Conservation (phyloP, 2,329 filamentous ascomycete genomes). For the Hirsutella rhossiliensis region DNA sequence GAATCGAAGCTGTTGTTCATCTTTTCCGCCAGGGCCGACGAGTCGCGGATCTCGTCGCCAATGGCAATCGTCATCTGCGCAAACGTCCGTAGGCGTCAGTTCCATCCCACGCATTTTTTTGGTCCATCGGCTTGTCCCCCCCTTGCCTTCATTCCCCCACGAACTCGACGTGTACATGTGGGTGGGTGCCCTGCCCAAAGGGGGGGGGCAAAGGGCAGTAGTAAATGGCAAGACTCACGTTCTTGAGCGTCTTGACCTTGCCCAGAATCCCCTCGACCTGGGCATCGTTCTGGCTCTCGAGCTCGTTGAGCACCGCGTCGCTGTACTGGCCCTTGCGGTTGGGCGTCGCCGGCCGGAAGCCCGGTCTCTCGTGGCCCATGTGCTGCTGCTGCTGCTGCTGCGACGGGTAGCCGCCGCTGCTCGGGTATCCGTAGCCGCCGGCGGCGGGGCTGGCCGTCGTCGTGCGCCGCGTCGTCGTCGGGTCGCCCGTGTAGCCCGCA, state of each 20-base stretch:
- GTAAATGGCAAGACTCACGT: constrained; percentile 44
- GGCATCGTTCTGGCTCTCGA: constrained; percentile 90
- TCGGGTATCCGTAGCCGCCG: constrained; percentile 25
- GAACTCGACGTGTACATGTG: too few species aligned
- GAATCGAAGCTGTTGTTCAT: constrained; percentile 94
- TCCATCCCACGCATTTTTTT: too few species aligned
- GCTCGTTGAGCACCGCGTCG: constrained; percentile 78
- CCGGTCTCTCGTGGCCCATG: constrained; percentile 12
- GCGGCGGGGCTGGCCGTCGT: constrained; percentile 20
- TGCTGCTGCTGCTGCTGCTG: background rate
- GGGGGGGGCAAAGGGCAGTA: too few species aligned
- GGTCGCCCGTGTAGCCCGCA: constrained; percentile 52
- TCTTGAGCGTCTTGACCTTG: constrained; percentile 82
- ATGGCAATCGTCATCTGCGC: constrained; percentile 77
- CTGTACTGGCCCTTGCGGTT: constrained; percentile 82
- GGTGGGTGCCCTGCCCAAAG: background rate
- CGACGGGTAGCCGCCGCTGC: constrained; percentile 12
- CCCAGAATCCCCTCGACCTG: constrained; percentile 83
- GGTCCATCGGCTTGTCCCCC: too few species aligned
- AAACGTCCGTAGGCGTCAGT: background rate
- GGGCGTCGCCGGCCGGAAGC: constrained; percentile 58
- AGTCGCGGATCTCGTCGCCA: constrained; percentile 88
- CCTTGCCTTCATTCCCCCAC: too few species aligned
- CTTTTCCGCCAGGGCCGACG: constrained; percentile 75
- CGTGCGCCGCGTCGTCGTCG: constrained; percentile 3